Evolutionary conservation across 768 basidiomycete genomes (phyloP).

Genomic region (Tulasnella sp.): DNA sequence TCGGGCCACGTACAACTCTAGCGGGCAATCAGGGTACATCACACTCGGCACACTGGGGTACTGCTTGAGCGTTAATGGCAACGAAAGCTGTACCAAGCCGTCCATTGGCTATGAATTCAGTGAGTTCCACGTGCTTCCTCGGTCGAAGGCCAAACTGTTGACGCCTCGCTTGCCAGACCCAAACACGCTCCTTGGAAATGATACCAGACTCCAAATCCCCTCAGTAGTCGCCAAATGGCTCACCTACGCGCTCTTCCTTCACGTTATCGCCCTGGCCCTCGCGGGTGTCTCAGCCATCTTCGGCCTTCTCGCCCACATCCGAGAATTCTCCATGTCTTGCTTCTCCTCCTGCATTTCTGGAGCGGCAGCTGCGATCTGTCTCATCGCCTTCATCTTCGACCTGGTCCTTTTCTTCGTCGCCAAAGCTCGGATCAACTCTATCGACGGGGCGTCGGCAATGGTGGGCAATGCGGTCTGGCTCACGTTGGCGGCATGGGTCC

Average conservation of each 20-base stretch:
- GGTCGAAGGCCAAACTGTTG: not conserved
- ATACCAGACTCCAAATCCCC: slow-evolving; percentile 65
- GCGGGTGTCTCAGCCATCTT: slow-evolving; percentile 71
- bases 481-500: slow-evolving; percentile 77
- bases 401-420: slow-evolving; percentile 86
- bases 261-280: slow-evolving; percentile 78
- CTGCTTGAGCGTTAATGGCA: slow-evolving; percentile 57
- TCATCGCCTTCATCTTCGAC: slow-evolving; percentile 91
- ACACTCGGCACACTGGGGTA: slow-evolving; percentile 90
- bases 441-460: slow-evolving; percentile 67
- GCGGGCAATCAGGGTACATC: slow-evolving; percentile 55
- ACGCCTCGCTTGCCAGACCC: slow-evolving; percentile 53
- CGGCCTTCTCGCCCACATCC: slow-evolving; percentile 82
- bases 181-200: slow-evolving; percentile 71
- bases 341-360: slow-evolving; percentile 78
- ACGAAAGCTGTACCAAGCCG: slow-evolving; percentile 69
- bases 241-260: slow-evolving; percentile 88
- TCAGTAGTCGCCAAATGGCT: slow-evolving; percentile 87
- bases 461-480: slow-evolving; percentile 93
- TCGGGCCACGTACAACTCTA: slow-evolving; percentile 54
- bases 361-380: slow-evolving; percentile 70
- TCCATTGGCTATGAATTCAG: slow-evolving; percentile 84
- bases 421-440: slow-evolving; percentile 71
- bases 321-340: slow-evolving; percentile 80
- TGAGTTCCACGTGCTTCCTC: slow-evolving; percentile 43